Base-by-base conservation (phyloP, 1,284 basidiomycete genomes). In the Papiliotrema laurentii region DNA sequence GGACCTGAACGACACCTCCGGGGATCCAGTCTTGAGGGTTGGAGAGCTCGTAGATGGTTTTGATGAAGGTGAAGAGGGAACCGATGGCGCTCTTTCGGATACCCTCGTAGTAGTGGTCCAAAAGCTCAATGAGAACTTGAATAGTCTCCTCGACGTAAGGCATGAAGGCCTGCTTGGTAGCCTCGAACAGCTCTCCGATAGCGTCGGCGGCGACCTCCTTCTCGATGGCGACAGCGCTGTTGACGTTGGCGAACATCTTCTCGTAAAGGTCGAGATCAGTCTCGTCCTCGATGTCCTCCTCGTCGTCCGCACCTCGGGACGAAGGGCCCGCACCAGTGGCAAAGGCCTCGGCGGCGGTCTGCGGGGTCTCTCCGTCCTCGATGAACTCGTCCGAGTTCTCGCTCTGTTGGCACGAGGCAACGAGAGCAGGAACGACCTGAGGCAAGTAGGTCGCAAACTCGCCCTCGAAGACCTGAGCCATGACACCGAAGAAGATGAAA, bases 141-240 rank as follows among this genome's bases (percentile, higher is more conserved):
- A 89, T 83, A 63, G 83, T 86, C 58, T 76, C 64, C 66, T 79
- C 76, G 42, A 81, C 61, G 71, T 83, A 98, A 4, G 92, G 92
- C 60, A 97, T 78, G 83, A 97, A 98, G 64, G 88, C 85, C 34
- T 73, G 74, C 66, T 84, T 83, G 45, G 91, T 94, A 41, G 87
- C 80, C 37, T 82, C 78, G 72, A 97, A 97, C 53, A 99, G 77
- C 47, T 89, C 87, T 49, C 94, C 91, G 55, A 98, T 85, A 26
- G 94, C 91, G 72, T 98, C 94, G 33, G 92, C 91, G 5, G 96
- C 94, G 51, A 97, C 96, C 78, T 98, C 96, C 77, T 99, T 99
- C 79, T 99, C 96, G 51, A 98, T 91, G 46, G 93, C 94, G 59
- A 98, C 87, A 39, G 93, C 93, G 63, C 87, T 91, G 78, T 93